phyloP scores from a whole-genome alignment of 352 stramenopile genomes.

The Phytophthora niederhauseri region DNA sequence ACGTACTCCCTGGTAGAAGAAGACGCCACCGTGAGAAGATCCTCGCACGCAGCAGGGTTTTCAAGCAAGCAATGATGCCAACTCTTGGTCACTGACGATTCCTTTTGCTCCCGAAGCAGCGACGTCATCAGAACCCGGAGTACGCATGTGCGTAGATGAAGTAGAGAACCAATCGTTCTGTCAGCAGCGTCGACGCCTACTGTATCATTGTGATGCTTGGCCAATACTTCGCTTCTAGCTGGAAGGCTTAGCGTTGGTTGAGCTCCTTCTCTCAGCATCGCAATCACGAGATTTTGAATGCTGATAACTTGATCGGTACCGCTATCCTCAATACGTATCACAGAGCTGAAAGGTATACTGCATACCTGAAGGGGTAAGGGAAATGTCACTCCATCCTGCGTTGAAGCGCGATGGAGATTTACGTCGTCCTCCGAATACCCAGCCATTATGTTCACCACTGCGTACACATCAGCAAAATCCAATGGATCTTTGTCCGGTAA shows the following conservation, averaged over 20 bases:
- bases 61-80: slow-evolving; percentile 29
- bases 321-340: slow-evolving; percentile 14
- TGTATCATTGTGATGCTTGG: slow-evolving; percentile 23
- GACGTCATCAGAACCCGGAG: slow-evolving; percentile 35
- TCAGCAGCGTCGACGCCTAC: slow-evolving; percentile 19
- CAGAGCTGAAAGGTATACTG: slow-evolving; percentile 18
- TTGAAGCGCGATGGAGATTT: slow-evolving; percentile 23
- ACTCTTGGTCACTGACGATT: background rate
- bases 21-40: slow-evolving; percentile 40
- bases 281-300: slow-evolving; percentile 16
- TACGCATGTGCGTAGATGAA: slow-evolving; percentile 27
- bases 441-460: slow-evolving; percentile 13
- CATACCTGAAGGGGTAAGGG: slow-evolving; percentile 8
- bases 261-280: slow-evolving; percentile 25
- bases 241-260: slow-evolving; percentile 10
- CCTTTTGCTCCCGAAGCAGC: slow-evolving; percentile 23
- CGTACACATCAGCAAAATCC: slow-evolving; percentile 7
- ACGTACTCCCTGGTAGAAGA: slow-evolving; percentile 18
- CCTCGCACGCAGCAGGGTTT: slow-evolving; percentile 20
- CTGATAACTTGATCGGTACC: slow-evolving; percentile 9
- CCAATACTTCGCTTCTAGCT: slow-evolving; percentile 23
- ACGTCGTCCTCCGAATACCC: slow-evolving; percentile 36
- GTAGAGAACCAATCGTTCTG: slow-evolving; percentile 6
- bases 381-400: slow-evolving; percentile 1
- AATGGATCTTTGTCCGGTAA: background rate